Evolutionary conservation across 345 rosid species (phyloP), one percentile per base, ranked within the genome.

Genomic region (Boechera retrofracta): DNA sequence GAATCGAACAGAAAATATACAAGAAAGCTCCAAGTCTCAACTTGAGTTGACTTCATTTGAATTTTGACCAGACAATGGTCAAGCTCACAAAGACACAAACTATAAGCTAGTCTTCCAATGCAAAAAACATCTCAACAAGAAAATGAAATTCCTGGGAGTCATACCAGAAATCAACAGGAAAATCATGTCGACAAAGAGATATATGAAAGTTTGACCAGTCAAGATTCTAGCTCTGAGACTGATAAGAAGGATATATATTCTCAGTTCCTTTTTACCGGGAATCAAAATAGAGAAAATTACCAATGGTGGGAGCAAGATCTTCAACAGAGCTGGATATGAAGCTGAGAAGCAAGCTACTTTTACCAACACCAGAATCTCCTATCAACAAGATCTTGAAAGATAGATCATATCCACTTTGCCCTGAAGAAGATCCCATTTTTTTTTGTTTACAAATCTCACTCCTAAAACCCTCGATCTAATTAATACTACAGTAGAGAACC

Each of bases 351-450:
- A 95, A 81, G 63, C 94, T 90, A 67, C 98, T 95, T 83, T 92
- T 95, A 63, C 99, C 99, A 75, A 95, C 98, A 54, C 92, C 91
- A n/a, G 99, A 92, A 78, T 95, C 99, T 44, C 99, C 99, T 66
- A 91, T 84, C 91, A 95, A 77, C 71, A 95, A 77, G 78, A 95
- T 81, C 90, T 95, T 95, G 79, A 95, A 95, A 13, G 99, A 92
- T 65, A 90, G 88, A 77, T 95, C 99, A 53, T 82, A 87, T 68
- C 87, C 87, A 77, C 87, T 84, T 64, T 78, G 83, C 59, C 87
- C 87, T 4, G 80, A 86, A 53, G 84, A 79, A 82, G 82, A 64
- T 77, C 81, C 83, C 82, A 79, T 79, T 26, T 48, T 45, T 10
- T 41, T 4, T 33, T 35, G 1, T 35, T 5, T 6, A 35, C 38